A percentile compares a stretch with the other conserved stretches of the same genome.
Evolutionary conservation across 257 asterid species (phyloP).

Genomic region (Capsicum rhomboideum): DNA sequence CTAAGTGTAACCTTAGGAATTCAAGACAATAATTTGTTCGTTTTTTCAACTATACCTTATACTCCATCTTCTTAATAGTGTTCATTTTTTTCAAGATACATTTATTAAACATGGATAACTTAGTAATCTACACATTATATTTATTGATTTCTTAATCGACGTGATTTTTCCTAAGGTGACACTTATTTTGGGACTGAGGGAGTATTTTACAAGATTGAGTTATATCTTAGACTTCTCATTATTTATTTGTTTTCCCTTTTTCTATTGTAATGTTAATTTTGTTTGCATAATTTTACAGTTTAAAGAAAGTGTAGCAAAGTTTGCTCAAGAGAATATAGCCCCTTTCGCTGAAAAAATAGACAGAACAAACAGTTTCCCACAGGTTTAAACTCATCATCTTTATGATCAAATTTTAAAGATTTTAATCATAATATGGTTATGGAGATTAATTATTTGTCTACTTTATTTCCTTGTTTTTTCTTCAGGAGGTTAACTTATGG

Average conservation of each 20-base stretch:
- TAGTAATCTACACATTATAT: too few relatives aligned
- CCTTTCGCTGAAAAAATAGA: constrained; percentile 85
- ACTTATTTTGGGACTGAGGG: too few relatives aligned
- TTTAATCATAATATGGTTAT: background rate
- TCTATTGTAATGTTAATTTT: background rate
- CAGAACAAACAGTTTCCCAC: constrained; percentile 72
- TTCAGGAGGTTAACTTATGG: constrained; percentile 87
- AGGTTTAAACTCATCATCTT: constrained; percentile 29
- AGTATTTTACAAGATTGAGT: too few relatives aligned
- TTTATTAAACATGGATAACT: too few relatives aligned
- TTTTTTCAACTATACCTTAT: too few relatives aligned
- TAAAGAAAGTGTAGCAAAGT: constrained; percentile 92
- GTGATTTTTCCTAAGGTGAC: too few relatives aligned
- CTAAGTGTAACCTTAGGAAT: too few relatives aligned
- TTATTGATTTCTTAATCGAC: too few relatives aligned
- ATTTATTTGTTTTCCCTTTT: background rate
- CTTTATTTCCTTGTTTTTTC: background rate
- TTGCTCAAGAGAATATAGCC: constrained; percentile 86
- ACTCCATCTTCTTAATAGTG: too few relatives aligned
- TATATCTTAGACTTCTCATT: too few relatives aligned
- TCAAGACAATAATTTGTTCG: too few relatives aligned
- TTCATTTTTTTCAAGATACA: too few relatives aligned
- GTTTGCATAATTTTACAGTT: constrained; percentile 38
- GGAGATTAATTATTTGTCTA: background rate
- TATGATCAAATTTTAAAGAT: background rate